Conservation (phyloP, 495 filamentous ascomycete genomes). For the Talaromyces stipitatus region DNA sequence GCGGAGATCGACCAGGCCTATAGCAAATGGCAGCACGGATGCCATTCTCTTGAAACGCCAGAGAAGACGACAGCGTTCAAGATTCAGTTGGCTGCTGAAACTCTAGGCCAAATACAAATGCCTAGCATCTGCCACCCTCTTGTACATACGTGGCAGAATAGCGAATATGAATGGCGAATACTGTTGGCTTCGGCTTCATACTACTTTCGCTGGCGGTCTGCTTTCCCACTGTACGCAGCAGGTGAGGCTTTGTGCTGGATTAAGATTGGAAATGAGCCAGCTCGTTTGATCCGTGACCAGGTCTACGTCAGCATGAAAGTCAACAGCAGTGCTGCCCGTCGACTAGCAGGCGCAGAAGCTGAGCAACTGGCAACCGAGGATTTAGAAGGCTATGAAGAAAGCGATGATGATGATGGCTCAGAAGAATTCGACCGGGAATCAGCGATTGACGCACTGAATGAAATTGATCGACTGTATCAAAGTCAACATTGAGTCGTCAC, state of each 20-base stretch:
- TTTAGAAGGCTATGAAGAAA: slow-evolving; percentile 21
- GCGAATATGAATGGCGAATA: slow-evolving; percentile 27
- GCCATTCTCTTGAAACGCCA: neutral
- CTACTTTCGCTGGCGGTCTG: slow-evolving; percentile 26
- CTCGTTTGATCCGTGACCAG: slow-evolving; percentile 20
- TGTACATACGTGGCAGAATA: slow-evolving; percentile 35
- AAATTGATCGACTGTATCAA: slow-evolving; percentile 1
- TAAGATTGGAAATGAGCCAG: slow-evolving; percentile 40
- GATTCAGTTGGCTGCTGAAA: slow-evolving; percentile 15
- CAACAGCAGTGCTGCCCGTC: slow-evolving; percentile 1
- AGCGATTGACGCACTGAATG: slow-evolving; percentile 9
- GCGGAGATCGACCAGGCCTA: slow-evolving; percentile 10
- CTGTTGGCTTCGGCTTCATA: slow-evolving; percentile 59
- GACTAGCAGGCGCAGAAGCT: slow-evolving; percentile 8
- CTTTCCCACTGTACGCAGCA: slow-evolving; percentile 56
- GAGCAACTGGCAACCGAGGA: slow-evolving; percentile 16
- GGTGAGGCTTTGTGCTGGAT: slow-evolving; percentile 55
- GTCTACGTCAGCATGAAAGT: slow-evolving; percentile 9
- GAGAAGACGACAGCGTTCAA: slow-evolving; percentile 7
- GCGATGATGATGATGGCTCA: slow-evolving; percentile 11
- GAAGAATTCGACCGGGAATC: slow-evolving; percentile 3
- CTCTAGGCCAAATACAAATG: slow-evolving; percentile 13
- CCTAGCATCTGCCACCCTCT: slow-evolving; percentile 29
- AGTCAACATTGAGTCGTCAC: neutral
- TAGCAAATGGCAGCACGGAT: slow-evolving; percentile 15